Conservation (phyloP, 345 rosid species). For the Nephelium lappaceum region DNA sequence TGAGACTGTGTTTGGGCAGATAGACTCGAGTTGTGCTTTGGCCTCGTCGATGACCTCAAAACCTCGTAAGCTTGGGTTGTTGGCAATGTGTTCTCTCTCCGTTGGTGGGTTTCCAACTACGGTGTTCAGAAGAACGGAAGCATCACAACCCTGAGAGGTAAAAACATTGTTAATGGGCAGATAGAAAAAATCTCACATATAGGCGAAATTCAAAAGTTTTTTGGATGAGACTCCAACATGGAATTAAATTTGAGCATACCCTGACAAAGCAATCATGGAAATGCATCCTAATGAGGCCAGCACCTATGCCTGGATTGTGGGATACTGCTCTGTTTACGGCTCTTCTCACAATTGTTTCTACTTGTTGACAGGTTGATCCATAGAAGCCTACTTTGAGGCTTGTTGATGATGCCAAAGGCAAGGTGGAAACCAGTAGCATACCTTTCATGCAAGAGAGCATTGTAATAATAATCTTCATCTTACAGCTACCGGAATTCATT, state of each 20-base stretch:
- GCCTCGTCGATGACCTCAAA: constrained; percentile 53
- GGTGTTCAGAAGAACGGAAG: constrained; percentile 43
- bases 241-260: constrained; percentile 16
- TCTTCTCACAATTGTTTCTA: constrained; percentile 30
- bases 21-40: constrained; percentile 40
- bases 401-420: constrained; percentile 17
- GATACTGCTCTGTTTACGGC: constrained; percentile 28
- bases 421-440: background rate
- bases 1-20: constrained; percentile 49
- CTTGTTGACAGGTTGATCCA: constrained; percentile 24
- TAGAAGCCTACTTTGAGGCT: constrained; percentile 32
- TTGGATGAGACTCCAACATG: background rate
- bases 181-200: background rate
- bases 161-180: background rate
- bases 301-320: constrained; percentile 29
- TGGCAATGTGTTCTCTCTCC: constrained; percentile 43
- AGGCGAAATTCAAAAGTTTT: background rate
- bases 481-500: constrained; percentile 7
- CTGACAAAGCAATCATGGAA: constrained; percentile 47
- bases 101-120: constrained; percentile 25
- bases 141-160: constrained; percentile 51
- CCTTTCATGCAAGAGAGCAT: background rate
- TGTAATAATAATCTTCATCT: background rate
- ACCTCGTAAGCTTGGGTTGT: constrained; percentile 47
- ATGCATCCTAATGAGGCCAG: constrained; percentile 42